Evolutionary conservation across 2,329 filamentous ascomycete genomes (phyloP), one percentile per base, ranked within the genome.

Genomic region (Fusarium chaquense): DNA sequence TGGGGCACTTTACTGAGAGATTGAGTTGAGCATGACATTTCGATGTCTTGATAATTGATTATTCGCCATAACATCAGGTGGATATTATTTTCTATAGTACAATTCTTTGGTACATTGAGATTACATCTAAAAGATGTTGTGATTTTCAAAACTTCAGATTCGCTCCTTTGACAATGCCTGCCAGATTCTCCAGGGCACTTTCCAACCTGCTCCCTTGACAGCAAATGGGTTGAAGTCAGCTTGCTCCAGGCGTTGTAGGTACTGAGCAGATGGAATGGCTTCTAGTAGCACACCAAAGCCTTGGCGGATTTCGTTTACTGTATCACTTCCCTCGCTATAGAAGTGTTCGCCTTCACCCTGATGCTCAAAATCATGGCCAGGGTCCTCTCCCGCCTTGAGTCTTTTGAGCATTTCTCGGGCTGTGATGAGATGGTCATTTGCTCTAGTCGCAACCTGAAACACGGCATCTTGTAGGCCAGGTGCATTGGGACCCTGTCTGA

Each of bases 381-480:
- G 88, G 50, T 89, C 90, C 72, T 91, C 82, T 3, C 94, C 93
- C 6, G 89, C 89, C 56, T 88, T 88, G 22, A 97, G 82, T 74
- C 92, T 93, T 75, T 89, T 90, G 64, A 98, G 80, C 94, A 99
- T 97, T 78, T 97, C 93, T 62, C 94, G 86, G 3, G 92, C 95
- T 0, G 95, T 98, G 72, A 98, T 97, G 35, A 99, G 84, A 80
- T 99, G 96, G 78, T 99, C 96, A 76, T 97, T 97, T 9, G 96
- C 96, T 38, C 95, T 88, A 0, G 96, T 99, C 1, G 96, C 96
- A 16, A 99, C 93, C 6, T 89, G 87, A 80, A 98, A 99, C 1
- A 98, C 89, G 5, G 94, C 95, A 79, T 99, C 95, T 65, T 92
- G 90, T 20, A 98, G 84, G 0, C 94, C 94, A 0, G 89, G 84